phyloP scores from a whole-genome alignment of 2,329 filamentous ascomycete species.

The Aureobasidium sp. region DNA sequence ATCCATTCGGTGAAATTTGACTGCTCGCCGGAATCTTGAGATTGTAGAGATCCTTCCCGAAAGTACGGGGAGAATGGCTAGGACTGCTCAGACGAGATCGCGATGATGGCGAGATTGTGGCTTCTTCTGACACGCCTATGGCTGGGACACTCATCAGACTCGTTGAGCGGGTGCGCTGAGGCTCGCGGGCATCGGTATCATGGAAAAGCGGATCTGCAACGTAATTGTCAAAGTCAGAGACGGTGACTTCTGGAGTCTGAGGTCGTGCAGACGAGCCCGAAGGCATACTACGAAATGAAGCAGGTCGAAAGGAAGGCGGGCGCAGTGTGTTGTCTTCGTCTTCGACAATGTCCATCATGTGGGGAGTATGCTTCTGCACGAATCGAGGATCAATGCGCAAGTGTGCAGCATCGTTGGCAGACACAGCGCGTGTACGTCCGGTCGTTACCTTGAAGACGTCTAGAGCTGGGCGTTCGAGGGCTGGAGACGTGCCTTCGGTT shows the following conservation, averaged over 20 bases:
- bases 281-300: slow-evolving; percentile 15
- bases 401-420: slow-evolving; percentile 50
- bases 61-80: slow-evolving; percentile 24
- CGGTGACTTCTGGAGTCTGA: slow-evolving; percentile 4
- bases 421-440: slow-evolving; percentile 46
- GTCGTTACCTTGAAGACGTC: slow-evolving; percentile 27
- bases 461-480: slow-evolving; percentile 14
- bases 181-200: neutral
- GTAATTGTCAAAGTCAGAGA: slow-evolving; percentile 2
- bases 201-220: neutral
- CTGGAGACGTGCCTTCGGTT: neutral
- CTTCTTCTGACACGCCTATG: neutral
- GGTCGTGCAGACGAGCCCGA: neutral
- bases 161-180: neutral
- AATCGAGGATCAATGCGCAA: slow-evolving; percentile 38
- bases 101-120: neutral
- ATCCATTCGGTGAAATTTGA: slow-evolving; percentile 26
- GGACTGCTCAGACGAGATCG: slow-evolving; percentile 1
- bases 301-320: slow-evolving; percentile 2
- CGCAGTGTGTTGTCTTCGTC: slow-evolving; percentile 22
- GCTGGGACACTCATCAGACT: neutral
- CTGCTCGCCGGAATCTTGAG: slow-evolving; percentile 33
- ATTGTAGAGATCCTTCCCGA: slow-evolving; percentile 33
- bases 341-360: slow-evolving; percentile 16
- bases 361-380: slow-evolving; percentile 10